Conservation (phyloP, 441 rosid genomes). For the Melastoma candidum region DNA sequence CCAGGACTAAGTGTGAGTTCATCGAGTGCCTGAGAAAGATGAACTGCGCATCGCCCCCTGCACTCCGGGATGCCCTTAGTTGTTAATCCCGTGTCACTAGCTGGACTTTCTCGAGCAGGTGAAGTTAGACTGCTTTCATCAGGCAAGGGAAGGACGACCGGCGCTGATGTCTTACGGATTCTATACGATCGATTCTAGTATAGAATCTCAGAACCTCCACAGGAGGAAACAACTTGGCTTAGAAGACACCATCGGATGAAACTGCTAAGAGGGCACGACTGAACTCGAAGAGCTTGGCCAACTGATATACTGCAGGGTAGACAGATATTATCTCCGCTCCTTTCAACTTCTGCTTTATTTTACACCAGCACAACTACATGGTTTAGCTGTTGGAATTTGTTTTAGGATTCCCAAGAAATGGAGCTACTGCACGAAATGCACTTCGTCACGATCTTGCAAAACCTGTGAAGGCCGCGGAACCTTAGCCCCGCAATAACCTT, state of each 20-base stretch:
- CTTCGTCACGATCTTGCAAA: conserved; percentile 63
- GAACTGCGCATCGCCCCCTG: too few relatives aligned
- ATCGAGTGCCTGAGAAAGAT: too few relatives aligned
- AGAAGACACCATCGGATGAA: conserved; percentile 57
- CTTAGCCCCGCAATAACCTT: conserved; percentile 24
- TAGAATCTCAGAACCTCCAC: conserved; percentile 18
- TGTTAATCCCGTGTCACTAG: too few relatives aligned
- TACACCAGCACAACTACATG: too few relatives aligned
- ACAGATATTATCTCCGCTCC: too few relatives aligned
- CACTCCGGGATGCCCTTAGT: too few relatives aligned
- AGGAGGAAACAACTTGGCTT: conserved; percentile 23
- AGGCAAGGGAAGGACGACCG: too few relatives aligned
- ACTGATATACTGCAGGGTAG: conserved; percentile 88
- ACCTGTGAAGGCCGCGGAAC: conserved; percentile 75
- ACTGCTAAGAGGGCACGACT: conserved; percentile 69
- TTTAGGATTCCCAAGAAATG: conserved; percentile 95
- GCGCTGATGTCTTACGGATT: too few relatives aligned
- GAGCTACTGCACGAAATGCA: conserved; percentile 94
- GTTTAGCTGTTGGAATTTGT: neutral
- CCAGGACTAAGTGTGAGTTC: too few relatives aligned
- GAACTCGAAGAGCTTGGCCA: conserved; percentile 70
- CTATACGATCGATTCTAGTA: neutral
- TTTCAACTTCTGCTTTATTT: too few relatives aligned
- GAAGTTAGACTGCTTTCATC: too few relatives aligned
- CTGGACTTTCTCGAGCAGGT: too few relatives aligned